phyloP scores from a whole-genome alignment of 495 filamentous ascomycete genomes.

The Melanomma pulvis-pyrius region DNA sequence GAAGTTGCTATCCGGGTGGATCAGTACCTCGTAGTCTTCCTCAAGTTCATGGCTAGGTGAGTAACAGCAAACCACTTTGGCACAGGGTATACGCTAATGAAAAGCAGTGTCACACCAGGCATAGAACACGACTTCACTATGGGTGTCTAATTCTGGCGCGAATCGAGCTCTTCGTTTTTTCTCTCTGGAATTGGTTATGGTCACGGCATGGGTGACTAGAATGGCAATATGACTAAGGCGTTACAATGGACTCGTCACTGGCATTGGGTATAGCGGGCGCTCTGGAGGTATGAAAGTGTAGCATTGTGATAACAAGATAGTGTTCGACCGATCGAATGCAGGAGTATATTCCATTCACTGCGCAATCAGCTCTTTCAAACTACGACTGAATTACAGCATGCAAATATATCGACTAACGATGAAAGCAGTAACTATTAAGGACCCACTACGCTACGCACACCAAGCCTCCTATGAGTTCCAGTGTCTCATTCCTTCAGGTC shows the following conservation, averaged over 20 bases:
- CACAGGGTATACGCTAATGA: constrained; percentile 13
- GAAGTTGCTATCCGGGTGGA: constrained; percentile 93
- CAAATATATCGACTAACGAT: not conserved
- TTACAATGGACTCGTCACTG: constrained; percentile 1
- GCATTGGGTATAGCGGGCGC: constrained; percentile 12
- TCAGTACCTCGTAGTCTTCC: constrained; percentile 95
- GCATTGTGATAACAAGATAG: not conserved
- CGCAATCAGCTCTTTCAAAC: not conserved
- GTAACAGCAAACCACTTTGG: not conserved
- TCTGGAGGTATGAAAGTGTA: not conserved
- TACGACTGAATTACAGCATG: not conserved
- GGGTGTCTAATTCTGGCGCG: constrained; percentile 64
- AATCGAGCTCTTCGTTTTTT: not conserved
- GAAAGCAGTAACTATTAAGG: not conserved
- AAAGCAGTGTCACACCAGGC: constrained; percentile 76
- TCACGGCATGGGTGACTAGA: constrained; percentile 3
- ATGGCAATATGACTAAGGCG: constrained; percentile 2
- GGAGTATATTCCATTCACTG: not conserved
- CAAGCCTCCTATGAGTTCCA: constrained; percentile 12
- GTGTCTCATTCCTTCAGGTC: constrained; percentile 30
- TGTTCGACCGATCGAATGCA: not conserved
- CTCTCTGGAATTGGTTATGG: not conserved
- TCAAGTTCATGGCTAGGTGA: constrained; percentile 90
- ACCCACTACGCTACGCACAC: not conserved
- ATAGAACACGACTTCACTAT: constrained; percentile 99